Evolutionary conservation across 108 stramenopile genomes (phyloP).

Genomic region (Nitzschia putrida): DNA sequence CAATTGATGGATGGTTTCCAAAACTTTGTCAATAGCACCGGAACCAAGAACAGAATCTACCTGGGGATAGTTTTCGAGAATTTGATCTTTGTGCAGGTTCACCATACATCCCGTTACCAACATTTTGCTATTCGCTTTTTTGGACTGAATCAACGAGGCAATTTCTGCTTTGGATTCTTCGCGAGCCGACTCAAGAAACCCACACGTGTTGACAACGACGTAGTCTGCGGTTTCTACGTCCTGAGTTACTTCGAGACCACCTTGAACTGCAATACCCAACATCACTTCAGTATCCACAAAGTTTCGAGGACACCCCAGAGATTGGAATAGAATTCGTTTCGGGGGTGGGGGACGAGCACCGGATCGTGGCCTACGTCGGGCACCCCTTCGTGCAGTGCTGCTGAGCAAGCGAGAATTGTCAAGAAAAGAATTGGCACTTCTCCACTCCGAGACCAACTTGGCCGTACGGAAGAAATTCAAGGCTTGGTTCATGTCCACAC

Average conservation of each 20-base stretch:
- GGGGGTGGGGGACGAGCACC: neutral
- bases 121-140: conserved; percentile 26
- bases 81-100: conserved; percentile 45
- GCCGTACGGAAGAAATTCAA: too few relatives aligned
- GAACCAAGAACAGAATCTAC: conserved; percentile 45
- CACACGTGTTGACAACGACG: conserved; percentile 50
- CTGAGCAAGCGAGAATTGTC: neutral
- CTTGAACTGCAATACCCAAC: conserved; percentile 35
- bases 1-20: conserved; percentile 33
- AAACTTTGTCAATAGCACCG: conserved; percentile 42
- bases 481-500: too few relatives aligned
- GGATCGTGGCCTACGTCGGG: conserved; percentile 1
- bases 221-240: conserved; percentile 35
- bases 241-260: conserved; percentile 28
- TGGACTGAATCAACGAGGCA: conserved; percentile 19
- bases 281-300: conserved; percentile 59
- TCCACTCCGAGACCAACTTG: too few relatives aligned
- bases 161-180: conserved; percentile 42
- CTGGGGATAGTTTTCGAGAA: conserved; percentile 36
- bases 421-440: neutral
- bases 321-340: conserved; percentile 49
- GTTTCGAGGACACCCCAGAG: conserved; percentile 51
- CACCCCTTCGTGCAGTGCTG: neutral
- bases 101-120: conserved; percentile 58
- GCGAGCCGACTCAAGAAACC: conserved; percentile 48